Percentiles rank a stretch among this genome's conserved stretches.
Conservation (phyloP, 2,329 filamentous ascomycete species). For the Phoma sp. region DNA sequence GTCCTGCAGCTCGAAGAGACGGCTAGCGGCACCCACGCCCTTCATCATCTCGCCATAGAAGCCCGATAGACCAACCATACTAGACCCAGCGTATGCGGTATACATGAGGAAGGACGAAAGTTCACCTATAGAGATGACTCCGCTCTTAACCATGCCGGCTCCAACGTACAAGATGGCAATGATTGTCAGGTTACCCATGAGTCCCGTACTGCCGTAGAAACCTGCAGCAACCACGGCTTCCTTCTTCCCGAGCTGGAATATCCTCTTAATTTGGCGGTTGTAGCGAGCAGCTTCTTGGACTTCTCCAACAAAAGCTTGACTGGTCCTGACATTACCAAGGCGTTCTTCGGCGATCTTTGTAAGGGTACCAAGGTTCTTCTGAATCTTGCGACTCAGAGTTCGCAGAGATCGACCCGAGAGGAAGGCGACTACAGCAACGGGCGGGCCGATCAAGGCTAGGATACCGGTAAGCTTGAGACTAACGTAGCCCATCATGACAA, state of each 20-base stretch:
- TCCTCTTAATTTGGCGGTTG: slow-evolving; percentile 88
- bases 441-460: slow-evolving; percentile 84
- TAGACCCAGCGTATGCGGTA: slow-evolving; percentile 83
- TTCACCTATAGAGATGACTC: slow-evolving; percentile 87
- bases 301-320: slow-evolving; percentile 94
- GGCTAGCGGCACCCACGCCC: slow-evolving; percentile 93
- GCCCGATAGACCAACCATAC: slow-evolving; percentile 89
- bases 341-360: slow-evolving; percentile 98
- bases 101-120: slow-evolving; percentile 99
- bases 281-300: slow-evolving; percentile 89
- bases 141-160: slow-evolving; percentile 85
- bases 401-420: slow-evolving; percentile 90
- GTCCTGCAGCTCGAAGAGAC: slow-evolving; percentile 94
- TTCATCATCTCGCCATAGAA: slow-evolving; percentile 99
- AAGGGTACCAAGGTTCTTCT: slow-evolving; percentile 88
- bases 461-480: slow-evolving; percentile 89
- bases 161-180: slow-evolving; percentile 88
- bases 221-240: slow-evolving; percentile 89
- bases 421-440: slow-evolving; percentile 87
- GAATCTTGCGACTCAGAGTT: slow-evolving; percentile 88
- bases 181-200: slow-evolving; percentile 96
- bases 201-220: slow-evolving; percentile 86
- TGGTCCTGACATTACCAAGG: slow-evolving; percentile 95
- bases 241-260: slow-evolving; percentile 84
- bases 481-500: slow-evolving; percentile 94